Evolutionary conservation across 805 yeast genomes (phyloP), one percentile per base, ranked within the genome.

Genomic region (Nakazawaea wickerhamii): DNA sequence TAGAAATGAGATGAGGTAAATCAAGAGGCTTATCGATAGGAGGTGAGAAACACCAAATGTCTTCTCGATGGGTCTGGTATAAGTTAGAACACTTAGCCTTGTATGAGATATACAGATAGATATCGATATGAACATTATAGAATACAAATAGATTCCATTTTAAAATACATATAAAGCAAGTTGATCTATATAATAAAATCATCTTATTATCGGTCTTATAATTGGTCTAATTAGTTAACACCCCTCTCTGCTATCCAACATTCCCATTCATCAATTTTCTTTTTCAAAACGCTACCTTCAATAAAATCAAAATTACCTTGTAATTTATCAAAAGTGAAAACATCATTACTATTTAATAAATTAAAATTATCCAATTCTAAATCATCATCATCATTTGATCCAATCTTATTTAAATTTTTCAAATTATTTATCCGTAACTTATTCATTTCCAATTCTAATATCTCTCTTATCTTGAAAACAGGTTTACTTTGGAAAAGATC

Each of bases 401-500:
- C 67, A 38, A 80, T 73, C 39, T 70, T 64, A 17, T 68, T 63
- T 39, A 68, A 61, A 19, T 68, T 65, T 31, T 67, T 67, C 47
- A 71, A 64, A 51, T 64, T 72, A 49, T 74, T 65, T 48, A 59
- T 65, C 54, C 82, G 69, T 36, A 79, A 63, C 36, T 70, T 69
- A 35, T 75, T 73, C 50, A 89, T 71, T 55, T 84, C 95, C 5
- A 57, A 48, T 54, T 84, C 91, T 43, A 91, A 60, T 31, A 77
- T 58, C 20, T 68, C 68, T 50, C 66, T 71, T 40, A 90, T 74
- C 54, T 83, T 79, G 39, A 62, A 53, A 8, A 79, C 68, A 17
- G 93, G 91, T 51, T 87, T 75, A 13, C 95, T 76, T 47, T 88
- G 86, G 64, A 93, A 93, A 30, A 81, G 72, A 53, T 93, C 98